phyloP scores from a whole-genome alignment of 768 basidiomycete species.

The Chlorophyllum brunneum region DNA sequence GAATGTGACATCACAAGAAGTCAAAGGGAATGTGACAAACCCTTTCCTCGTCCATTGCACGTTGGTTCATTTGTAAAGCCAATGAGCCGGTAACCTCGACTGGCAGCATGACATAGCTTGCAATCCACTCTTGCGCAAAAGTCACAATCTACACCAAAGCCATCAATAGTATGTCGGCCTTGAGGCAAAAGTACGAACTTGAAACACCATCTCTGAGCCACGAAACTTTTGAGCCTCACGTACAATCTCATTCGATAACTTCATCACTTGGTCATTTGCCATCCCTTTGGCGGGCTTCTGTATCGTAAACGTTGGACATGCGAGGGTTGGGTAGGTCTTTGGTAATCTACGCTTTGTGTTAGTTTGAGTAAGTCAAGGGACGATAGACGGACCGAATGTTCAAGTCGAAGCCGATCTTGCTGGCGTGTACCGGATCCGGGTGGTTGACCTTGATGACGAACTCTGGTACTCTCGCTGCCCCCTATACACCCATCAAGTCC shows the following conservation, averaged over 20 bases:
- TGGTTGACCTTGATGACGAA: too few relatives aligned
- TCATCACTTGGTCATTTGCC: conserved; percentile 49
- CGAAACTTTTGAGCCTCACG: conserved; percentile 60
- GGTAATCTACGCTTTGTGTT: too few relatives aligned
- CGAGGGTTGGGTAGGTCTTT: conserved; percentile 76
- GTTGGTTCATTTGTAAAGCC: conserved; percentile 72
- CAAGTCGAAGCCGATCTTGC: too few relatives aligned
- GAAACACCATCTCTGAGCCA: conserved; percentile 77
- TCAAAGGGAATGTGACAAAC: conserved; percentile 33
- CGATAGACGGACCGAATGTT: too few relatives aligned
- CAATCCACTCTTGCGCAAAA: conserved; percentile 70
- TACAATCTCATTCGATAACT: conserved; percentile 55
- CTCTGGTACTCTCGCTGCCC: too few relatives aligned
- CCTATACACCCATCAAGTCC: too few relatives aligned
- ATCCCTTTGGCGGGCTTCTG: conserved; percentile 65
- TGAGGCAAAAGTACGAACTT: conserved; percentile 42
- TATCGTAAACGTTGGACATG: conserved; percentile 63
- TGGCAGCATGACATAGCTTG: conserved; percentile 49
- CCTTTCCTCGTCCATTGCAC: conserved; percentile 66
- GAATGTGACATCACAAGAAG: neutral
- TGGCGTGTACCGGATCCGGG: too few relatives aligned
- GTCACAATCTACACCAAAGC: conserved; percentile 52
- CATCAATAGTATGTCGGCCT: neutral
- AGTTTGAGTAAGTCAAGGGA: too few relatives aligned
- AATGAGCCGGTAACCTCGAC: conserved; percentile 65